Conservation (phyloP, 164 flowering plant genomes). For the Vitis rupestris region DNA sequence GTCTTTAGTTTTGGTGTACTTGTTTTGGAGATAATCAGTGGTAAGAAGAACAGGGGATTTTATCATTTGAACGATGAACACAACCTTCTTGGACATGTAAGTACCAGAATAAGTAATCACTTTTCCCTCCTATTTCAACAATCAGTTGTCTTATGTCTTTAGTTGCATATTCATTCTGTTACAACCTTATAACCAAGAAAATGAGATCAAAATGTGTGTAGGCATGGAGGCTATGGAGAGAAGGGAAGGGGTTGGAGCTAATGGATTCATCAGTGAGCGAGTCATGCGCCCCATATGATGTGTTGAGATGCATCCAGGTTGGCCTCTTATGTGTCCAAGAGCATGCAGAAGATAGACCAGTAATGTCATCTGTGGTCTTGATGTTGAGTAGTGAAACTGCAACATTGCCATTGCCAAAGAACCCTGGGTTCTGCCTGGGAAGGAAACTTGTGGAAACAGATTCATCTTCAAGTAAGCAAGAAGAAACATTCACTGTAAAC, state of each 20-base stretch:
- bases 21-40: conserved; percentile 60
- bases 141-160: no score
- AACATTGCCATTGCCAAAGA: conserved; percentile 33
- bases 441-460: conserved; percentile 28
- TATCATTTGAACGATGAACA: conserved; percentile 35
- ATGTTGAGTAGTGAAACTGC: conserved; percentile 45
- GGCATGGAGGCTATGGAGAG: conserved; percentile 54
- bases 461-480: conserved; percentile 31
- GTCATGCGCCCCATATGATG: conserved; percentile 25
- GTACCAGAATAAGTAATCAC: conserved; percentile 9
- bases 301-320: conserved; percentile 43
- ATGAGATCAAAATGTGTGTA: conserved; percentile 7
- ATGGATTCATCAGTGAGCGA: conserved; percentile 25
- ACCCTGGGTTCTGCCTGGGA: conserved; percentile 45
- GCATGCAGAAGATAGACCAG: conserved; percentile 47
- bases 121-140: no score
- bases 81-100: conserved; percentile 61
- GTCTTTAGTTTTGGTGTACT: conserved; percentile 71
- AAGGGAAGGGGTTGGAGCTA: conserved; percentile 33
- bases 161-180: background rate
- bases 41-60: conserved; percentile 54
- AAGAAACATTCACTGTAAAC: conserved; percentile 34
- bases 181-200: background rate
- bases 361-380: conserved; percentile 40
- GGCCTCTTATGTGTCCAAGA: conserved; percentile 60